Evolutionary conservation across 495 filamentous ascomycete genomes (phyloP).

Genomic region (Oidiodendron maius): DNA sequence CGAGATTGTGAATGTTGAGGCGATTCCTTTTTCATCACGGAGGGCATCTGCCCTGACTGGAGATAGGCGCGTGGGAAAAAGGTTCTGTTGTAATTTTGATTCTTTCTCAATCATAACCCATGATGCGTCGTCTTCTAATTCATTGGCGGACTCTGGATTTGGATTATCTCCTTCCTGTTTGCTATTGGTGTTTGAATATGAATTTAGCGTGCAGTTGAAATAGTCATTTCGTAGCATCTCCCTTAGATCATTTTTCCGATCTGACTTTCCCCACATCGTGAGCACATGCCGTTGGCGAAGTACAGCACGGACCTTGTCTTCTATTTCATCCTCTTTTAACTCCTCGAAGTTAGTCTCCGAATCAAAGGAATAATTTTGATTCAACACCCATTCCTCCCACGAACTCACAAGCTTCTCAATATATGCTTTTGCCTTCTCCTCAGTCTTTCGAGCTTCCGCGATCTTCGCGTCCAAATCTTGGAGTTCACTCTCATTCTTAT

Average conservation of each 20-base stretch:
- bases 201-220: too few species aligned
- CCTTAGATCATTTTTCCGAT: neutral
- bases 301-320: neutral
- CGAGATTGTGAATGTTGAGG: neutral
- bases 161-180: neutral
- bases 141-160: neutral
- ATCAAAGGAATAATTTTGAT: neutral
- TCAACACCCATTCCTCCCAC: neutral
- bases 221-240: neutral
- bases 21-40: too few species aligned
- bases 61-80: too few species aligned
- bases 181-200: neutral
- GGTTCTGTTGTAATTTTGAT: too few species aligned
- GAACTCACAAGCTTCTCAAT: neutral
- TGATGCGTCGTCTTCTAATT: neutral
- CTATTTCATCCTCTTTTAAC: neutral
- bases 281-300: neutral
- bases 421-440: neutral
- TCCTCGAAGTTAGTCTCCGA: neutral
- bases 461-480: neutral
- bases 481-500: neutral
- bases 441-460: neutral
- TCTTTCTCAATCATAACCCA: neutral
- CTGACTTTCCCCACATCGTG: neutral
- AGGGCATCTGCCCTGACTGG: too few species aligned